These are phyloP conservation scores for Millerozyma acaciae DNA, from an alignment of 805 yeast genomes.

Conservation along the genomic window DNA sequence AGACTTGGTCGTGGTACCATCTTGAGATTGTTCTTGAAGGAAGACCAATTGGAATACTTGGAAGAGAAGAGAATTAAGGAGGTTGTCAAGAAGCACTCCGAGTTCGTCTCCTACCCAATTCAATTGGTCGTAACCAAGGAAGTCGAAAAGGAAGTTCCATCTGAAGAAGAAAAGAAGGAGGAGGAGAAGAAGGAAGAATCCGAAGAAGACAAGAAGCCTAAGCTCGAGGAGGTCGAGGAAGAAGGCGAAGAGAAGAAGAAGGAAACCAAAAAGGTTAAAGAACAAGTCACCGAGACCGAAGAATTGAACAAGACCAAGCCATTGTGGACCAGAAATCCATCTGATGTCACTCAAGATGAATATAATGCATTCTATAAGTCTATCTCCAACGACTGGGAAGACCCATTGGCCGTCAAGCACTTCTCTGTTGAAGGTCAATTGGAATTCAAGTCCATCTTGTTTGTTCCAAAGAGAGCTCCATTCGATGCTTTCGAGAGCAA, in stretches of 20 bases:
- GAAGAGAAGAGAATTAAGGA: constrained; percentile 99
- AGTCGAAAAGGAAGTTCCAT: constrained; percentile 96
- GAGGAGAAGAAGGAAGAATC: constrained; percentile 21
- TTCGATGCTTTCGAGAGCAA: constrained; percentile 96
- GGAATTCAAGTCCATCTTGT: constrained; percentile 96
- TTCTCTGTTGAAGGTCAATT: constrained; percentile 99
- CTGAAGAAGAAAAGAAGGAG: constrained; percentile 55
- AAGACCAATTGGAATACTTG: constrained; percentile 97
- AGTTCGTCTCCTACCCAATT: constrained; percentile 98
- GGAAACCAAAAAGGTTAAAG: constrained; percentile 87
- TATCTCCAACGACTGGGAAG: constrained; percentile 99
- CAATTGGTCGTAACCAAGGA: constrained; percentile 98
- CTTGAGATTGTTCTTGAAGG: constrained; percentile 94
- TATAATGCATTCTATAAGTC: constrained; percentile 99
- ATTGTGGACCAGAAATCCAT: constrained; percentile 98
- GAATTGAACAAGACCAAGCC: constrained; percentile 99
- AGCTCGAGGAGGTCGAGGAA: constrained; percentile 75
- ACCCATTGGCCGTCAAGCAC: constrained; percentile 98
- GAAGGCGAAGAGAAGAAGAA: constrained; percentile 65
- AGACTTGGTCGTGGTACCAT: constrained; percentile 91
- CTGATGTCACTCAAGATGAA: constrained; percentile 96
- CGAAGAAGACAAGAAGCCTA: constrained; percentile 61
- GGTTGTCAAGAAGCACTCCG: constrained; percentile 98
- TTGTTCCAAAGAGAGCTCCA: constrained; percentile 99
- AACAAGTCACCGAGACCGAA: constrained; percentile 91